A percentile compares a stretch with the other conserved stretches of the same genome.
Evolutionary conservation across 257 asterid genomes (phyloP).

Genomic region (Schizonepeta tenuifolia): DNA sequence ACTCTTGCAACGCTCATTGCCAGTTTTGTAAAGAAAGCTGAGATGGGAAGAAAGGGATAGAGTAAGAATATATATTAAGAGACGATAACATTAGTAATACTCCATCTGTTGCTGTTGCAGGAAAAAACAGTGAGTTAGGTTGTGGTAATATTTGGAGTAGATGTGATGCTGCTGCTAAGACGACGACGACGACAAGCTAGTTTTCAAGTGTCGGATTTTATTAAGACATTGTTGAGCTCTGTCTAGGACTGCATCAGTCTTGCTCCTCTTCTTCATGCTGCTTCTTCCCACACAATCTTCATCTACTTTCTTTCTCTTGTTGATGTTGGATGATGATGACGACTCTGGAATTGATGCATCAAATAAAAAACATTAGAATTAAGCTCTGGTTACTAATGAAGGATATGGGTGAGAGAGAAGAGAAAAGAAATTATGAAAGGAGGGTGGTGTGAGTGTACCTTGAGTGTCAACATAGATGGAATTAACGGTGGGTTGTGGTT

Average conservation of each 20-base stretch:
- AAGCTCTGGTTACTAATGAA: background rate
- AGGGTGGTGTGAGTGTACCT: slow-evolving; percentile 33
- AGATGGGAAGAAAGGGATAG: background rate
- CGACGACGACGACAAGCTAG: slow-evolving; percentile 29
- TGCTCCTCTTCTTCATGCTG: slow-evolving; percentile 34
- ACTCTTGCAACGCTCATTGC: too few relatives aligned
- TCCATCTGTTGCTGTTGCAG: too few relatives aligned
- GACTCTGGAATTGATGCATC: slow-evolving; percentile 43
- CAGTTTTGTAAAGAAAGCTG: background rate
- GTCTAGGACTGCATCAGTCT: slow-evolving; percentile 55
- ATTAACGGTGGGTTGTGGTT: slow-evolving; percentile 13
- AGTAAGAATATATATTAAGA: background rate
- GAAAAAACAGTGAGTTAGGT: too few relatives aligned
- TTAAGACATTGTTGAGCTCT: slow-evolving; percentile 62
- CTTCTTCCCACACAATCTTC: background rate
- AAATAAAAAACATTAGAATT: background rate
- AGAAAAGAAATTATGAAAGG: too few relatives aligned
- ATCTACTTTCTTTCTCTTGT: slow-evolving; percentile 44
- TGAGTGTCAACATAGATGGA: slow-evolving; percentile 37
- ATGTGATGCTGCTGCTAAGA: background rate
- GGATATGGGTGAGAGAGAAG: background rate
- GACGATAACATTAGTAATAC: background rate
- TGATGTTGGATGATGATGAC: slow-evolving; percentile 37
- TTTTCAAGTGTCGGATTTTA: slow-evolving; percentile 58
- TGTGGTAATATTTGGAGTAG: background rate